Conservation (phyloP, 768 basidiomycete genomes). For the Dentipellis fragilis region DNA sequence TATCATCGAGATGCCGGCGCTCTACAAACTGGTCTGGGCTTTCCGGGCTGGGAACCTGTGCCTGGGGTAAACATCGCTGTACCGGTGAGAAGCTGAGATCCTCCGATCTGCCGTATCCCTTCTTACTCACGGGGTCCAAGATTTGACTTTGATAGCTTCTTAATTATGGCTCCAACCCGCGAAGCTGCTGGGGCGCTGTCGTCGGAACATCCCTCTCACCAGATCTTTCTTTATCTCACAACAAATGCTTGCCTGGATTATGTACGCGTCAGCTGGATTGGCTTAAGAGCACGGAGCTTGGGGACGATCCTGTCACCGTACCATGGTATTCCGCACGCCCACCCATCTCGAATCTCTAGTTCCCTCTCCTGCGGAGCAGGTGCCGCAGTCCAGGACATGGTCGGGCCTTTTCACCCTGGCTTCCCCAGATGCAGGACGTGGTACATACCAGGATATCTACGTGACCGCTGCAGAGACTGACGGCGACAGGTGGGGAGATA, state of each 20-base stretch:
- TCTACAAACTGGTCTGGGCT: background rate
- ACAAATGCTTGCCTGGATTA: slow-evolving; percentile 1
- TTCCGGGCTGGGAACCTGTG: background rate
- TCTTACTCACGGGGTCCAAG: background rate
- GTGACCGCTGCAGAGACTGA: slow-evolving; percentile 63
- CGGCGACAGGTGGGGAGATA: slow-evolving; percentile 48
- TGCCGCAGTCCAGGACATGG: slow-evolving; percentile 38
- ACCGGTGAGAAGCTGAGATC: background rate
- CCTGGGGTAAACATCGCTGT: background rate
- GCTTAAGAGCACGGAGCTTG: slow-evolving; percentile 6
- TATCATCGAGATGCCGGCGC: background rate
- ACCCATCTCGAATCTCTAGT: slow-evolving; percentile 50
- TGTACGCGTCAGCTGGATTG: background rate
- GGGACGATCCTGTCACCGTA: background rate
- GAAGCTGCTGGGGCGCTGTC: background rate
- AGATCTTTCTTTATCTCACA: background rate
- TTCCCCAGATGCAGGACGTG: slow-evolving; percentile 35
- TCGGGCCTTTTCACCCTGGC: slow-evolving; percentile 43
- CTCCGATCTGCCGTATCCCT: background rate
- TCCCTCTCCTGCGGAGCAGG: slow-evolving; percentile 42
- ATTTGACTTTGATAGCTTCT: slow-evolving; percentile 1
- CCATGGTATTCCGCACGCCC: slow-evolving; percentile 55
- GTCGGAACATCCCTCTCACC: slow-evolving; percentile 1
- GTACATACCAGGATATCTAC: slow-evolving; percentile 37
- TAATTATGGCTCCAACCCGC: background rate